Percentiles rank a stretch among this genome's conserved stretches.
Conservation (phyloP, 495 filamentous ascomycete species). For the Tuber brumale region DNA sequence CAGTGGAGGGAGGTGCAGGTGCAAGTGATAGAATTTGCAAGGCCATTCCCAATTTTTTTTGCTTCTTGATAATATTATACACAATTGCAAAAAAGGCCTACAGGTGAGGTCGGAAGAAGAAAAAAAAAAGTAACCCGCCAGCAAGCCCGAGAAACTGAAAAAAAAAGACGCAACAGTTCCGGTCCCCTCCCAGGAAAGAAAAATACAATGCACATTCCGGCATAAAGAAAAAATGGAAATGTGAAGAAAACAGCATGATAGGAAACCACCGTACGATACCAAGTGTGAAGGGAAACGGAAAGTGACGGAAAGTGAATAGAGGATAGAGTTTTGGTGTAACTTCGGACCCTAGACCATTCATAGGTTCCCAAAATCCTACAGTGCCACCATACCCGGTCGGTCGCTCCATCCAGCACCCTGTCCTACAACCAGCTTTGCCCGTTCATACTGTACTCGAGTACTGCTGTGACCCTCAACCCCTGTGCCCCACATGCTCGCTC, state of each 20-base stretch:
- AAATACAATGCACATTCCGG: not conserved
- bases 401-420: too few species aligned
- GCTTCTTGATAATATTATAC: not conserved
- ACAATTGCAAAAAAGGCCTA: not conserved
- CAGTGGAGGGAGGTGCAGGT: not conserved
- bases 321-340: not conserved
- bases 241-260: not conserved
- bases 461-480: not conserved
- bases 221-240: not conserved
- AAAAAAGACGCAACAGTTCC: not conserved
- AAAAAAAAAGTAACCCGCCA: not conserved
- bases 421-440: not conserved
- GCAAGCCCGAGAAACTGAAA: not conserved
- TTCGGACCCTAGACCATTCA: not conserved
- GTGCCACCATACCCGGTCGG: not conserved
- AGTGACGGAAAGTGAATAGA: not conserved
- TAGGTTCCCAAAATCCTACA: not conserved
- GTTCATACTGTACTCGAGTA: not conserved
- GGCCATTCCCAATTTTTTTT: not conserved
- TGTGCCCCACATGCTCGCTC: not conserved
- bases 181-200: not conserved
- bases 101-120: not conserved
- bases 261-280: not conserved
- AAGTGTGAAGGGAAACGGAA: not conserved
- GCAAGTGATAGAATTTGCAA: not conserved